These are phyloP conservation scores for Xylaria bambusicola DNA, from an alignment of 495 filamentous ascomycete species.

Conservation along the genomic window DNA sequence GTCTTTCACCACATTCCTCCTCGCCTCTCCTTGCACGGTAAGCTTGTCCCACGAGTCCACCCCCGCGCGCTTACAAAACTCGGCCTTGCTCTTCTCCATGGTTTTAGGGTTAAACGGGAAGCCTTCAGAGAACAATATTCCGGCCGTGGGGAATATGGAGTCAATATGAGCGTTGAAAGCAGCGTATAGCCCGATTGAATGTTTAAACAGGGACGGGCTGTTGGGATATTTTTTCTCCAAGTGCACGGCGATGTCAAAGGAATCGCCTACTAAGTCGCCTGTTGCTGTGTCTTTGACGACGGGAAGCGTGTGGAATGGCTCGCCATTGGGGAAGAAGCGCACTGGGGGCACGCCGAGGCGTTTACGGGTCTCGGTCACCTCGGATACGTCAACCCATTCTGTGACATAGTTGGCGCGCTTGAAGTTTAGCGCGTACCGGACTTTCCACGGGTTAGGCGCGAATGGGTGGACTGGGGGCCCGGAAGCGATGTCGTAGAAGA, in stretches of 20 bases:
- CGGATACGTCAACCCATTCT: constrained; percentile 49
- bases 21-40: constrained; percentile 40
- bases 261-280: constrained; percentile 52
- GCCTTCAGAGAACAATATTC: constrained; percentile 30
- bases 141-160: constrained; percentile 43
- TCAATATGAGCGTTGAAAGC: constrained; percentile 46
- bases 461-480: constrained; percentile 37
- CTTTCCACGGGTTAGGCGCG: constrained; percentile 63
- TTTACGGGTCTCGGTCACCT: constrained; percentile 49
- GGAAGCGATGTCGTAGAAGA: constrained; percentile 61
- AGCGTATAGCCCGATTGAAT: constrained; percentile 29
- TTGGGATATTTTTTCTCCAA: constrained; percentile 53
- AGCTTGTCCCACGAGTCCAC: constrained; percentile 51
- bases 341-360: constrained; percentile 45
- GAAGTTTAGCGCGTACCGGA: constrained; percentile 62
- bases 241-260: constrained; percentile 63
- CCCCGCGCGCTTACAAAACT: constrained; percentile 49
- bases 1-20: constrained; percentile 38
- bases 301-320: constrained; percentile 61
- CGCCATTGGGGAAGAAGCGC: constrained; percentile 59
- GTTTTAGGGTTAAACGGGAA: constrained; percentile 50
- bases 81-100: constrained; percentile 43
- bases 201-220: constrained; percentile 24
- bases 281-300: constrained; percentile 54
- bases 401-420: constrained; percentile 55